phyloP scores from a whole-genome alignment of 2,329 filamentous ascomycete genomes.

The Aspergillus felis region DNA sequence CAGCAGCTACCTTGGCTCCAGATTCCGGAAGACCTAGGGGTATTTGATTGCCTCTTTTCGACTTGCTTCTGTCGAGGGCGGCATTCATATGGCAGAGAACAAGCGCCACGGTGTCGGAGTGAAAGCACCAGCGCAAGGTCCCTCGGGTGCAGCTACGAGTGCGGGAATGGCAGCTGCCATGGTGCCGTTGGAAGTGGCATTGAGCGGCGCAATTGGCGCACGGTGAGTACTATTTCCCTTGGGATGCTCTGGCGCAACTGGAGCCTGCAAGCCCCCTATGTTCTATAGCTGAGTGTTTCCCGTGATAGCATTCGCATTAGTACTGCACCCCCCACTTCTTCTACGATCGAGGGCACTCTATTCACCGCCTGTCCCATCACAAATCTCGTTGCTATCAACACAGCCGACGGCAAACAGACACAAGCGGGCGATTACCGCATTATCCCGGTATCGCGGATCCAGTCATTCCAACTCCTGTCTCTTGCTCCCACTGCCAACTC shows the following conservation, averaged over 20 bases:
- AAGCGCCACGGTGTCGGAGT: constrained; percentile 55
- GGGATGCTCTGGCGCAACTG: neutral
- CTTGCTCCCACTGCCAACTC: constrained; percentile 30
- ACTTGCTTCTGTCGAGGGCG: neutral
- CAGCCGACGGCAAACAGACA: constrained; percentile 33
- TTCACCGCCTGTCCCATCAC: constrained; percentile 60
- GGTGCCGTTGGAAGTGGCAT: constrained; percentile 49
- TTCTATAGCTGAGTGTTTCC: constrained; percentile 3
- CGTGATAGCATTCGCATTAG: constrained; percentile 53
- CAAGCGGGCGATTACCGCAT: constrained; percentile 57
- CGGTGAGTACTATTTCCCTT: constrained; percentile 44
- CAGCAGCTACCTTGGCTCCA: neutral
- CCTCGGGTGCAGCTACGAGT: constrained; percentile 34
- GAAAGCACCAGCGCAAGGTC: constrained; percentile 42
- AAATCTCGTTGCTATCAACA: constrained; percentile 60
- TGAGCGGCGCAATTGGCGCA: constrained; percentile 59
- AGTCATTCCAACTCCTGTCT: constrained; percentile 53
- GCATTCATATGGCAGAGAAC: constrained; percentile 51
- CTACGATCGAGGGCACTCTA: constrained; percentile 57
- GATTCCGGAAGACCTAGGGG: neutral
- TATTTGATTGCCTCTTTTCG: neutral
- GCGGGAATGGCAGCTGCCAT: constrained; percentile 41
- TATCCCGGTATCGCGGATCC: constrained; percentile 57
- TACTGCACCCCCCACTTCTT: constrained; percentile 48
- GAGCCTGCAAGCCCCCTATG: neutral